Evolutionary conservation across 2,329 filamentous ascomycete species (phyloP).

Genomic region (Aureobasidium uvarum): DNA sequence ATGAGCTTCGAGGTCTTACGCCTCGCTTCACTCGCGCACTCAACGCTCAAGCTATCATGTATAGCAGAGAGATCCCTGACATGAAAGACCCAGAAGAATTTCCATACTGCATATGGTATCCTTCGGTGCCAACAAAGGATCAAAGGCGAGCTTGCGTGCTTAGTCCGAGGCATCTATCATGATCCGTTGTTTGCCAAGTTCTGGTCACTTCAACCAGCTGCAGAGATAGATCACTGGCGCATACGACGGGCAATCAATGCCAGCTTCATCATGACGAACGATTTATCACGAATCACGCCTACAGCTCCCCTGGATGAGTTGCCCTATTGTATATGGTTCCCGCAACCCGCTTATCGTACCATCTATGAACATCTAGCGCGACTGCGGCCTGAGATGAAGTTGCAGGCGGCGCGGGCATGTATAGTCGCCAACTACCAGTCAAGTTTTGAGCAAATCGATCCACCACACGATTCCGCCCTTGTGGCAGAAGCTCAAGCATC

Average conservation of each 20-base stretch:
- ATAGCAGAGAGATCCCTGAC: constrained; percentile 38
- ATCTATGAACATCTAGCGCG: constrained; percentile 3
- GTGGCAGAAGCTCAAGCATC: constrained; percentile 12
- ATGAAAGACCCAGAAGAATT: constrained; percentile 32
- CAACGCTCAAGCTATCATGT: constrained; percentile 42
- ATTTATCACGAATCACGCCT: constrained; percentile 30
- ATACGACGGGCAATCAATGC: constrained; percentile 33
- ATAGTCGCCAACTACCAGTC: constrained; percentile 22
- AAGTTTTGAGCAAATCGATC: constrained; percentile 15
- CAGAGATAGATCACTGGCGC: neutral
- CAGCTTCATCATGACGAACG: constrained; percentile 39
- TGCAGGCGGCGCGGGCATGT: constrained; percentile 19
- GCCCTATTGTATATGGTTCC: constrained; percentile 25
- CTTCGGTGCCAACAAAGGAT: constrained; percentile 38
- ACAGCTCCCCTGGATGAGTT: constrained; percentile 10
- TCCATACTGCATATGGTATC: constrained; percentile 49
- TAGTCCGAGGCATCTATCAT: constrained; percentile 43
- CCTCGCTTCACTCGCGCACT: constrained; percentile 32
- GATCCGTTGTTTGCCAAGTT: constrained; percentile 42
- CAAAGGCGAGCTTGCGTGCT: constrained; percentile 33
- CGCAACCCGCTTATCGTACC: neutral
- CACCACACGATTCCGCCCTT: constrained; percentile 19
- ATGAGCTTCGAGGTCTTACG: constrained; percentile 25
- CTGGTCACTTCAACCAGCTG: constrained; percentile 31
- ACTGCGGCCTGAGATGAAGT: constrained; percentile 13